A percentile compares a stretch with the other conserved stretches of the same genome.
Conservation (phyloP, 495 filamentous ascomycete species). For the Lepidopterella palustris region DNA sequence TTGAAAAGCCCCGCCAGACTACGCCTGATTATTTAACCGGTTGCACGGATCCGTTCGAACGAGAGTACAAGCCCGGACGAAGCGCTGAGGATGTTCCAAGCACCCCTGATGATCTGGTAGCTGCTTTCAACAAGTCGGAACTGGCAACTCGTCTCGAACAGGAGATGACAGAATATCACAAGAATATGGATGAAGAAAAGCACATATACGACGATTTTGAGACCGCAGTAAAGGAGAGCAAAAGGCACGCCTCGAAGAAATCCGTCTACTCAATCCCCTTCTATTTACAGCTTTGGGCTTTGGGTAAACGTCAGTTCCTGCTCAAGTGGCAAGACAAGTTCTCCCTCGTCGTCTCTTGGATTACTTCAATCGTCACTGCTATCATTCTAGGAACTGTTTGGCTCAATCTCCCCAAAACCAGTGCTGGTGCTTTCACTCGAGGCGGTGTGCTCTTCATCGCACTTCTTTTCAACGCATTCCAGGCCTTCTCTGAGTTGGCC, state of each 20-base stretch:
- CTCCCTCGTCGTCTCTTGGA: slow-evolving; percentile 65
- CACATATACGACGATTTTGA: slow-evolving; percentile 67
- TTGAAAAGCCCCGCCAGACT: slow-evolving; percentile 71
- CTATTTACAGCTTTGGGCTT: slow-evolving; percentile 69
- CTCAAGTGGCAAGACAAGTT: slow-evolving; percentile 84
- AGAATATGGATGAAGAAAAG: slow-evolving; percentile 52
- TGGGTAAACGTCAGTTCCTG: slow-evolving; percentile 76
- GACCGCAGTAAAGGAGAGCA: slow-evolving; percentile 67
- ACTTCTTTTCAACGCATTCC: slow-evolving; percentile 73
- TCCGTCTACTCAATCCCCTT: slow-evolving; percentile 79
- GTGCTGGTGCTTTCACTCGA: slow-evolving; percentile 66
- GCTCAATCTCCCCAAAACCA: slow-evolving; percentile 58
- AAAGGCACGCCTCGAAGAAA: slow-evolving; percentile 61
- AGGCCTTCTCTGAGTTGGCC: slow-evolving; percentile 67
- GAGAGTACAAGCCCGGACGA: slow-evolving; percentile 62
- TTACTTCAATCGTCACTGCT: slow-evolving; percentile 67
- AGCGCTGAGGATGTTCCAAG: slow-evolving; percentile 58
- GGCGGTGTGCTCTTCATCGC: slow-evolving; percentile 71
- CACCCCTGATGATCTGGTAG: slow-evolving; percentile 54
- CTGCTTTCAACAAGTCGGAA: slow-evolving; percentile 61
- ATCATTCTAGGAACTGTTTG: slow-evolving; percentile 75
- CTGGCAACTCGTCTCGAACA: slow-evolving; percentile 49
- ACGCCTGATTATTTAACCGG: slow-evolving; percentile 82
- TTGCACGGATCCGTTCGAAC: slow-evolving; percentile 75
- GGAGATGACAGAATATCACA: slow-evolving; percentile 65